Base-by-base conservation (phyloP, 176 grass and related monocot genomes). In the Bonia amplexicaulis region DNA sequence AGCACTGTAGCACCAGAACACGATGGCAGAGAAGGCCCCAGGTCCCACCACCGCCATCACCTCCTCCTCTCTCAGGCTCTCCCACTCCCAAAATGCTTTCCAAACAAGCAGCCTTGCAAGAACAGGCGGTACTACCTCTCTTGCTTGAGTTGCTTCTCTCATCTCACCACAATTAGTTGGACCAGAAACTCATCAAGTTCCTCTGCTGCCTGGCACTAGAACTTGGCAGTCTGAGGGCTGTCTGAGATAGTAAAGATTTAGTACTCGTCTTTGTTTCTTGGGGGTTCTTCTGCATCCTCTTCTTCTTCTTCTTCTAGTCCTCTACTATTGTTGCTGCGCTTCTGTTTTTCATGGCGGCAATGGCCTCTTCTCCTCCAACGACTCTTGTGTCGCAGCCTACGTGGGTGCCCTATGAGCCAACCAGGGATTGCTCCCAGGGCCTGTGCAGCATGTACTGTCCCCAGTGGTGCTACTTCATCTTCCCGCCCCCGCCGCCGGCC, bases 401-500 rank as follows among this genome's bases (percentile, higher is more conserved):
- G n/a, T 96, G 88, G 93, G 85, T 94, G 53, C 93, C 97, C 37
- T 92, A 92, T 29, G 90, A 90, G 81, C 88, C 92, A 19, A 91
- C 84, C 12, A 84, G 76, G 78, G 97, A 99, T 45, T 99, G 97
- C 79, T 96, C 97, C 20, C 92, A 94, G 88, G 97, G 97, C 39
- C 82, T 99, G 25, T 99, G 97, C 73, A 99, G 91, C 84, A 88
- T 88, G 73, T 99, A 96, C 84, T 96, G 93, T 76, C 97, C 84
- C 52, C 97, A 99, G 88, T 99, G 97, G 97, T 99, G 97, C 84
- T 99, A 99, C 91, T 77, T 94, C 73, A 65, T 92, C 76, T 95
- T 97, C 87, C 91, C 95, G 52, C 95, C 95, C 2, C 95, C 95
- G 70, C 95, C 95, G 37, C 87, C 80, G 85, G 74, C 83, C 15